These are phyloP conservation scores for Fusarium lyarnte DNA, from an alignment of 2,329 filamentous ascomycete genomes.

Conservation along the genomic window DNA sequence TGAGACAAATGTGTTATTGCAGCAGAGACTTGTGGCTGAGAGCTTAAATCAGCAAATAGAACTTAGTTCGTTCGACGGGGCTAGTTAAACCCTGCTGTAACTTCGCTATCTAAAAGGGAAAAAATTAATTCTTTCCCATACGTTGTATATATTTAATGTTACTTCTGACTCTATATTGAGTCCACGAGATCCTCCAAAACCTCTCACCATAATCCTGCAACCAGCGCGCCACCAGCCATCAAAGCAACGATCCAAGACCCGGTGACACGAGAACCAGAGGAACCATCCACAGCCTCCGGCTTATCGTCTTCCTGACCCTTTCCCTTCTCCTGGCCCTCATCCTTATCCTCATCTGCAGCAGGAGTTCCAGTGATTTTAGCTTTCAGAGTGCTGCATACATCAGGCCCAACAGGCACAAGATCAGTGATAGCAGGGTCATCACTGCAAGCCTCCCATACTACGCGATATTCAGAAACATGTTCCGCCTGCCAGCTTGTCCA, in stretches of 20 bases:
- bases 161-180: not conserved
- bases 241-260: not conserved
- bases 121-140: no score
- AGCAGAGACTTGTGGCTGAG: no score
- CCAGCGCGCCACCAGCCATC: not conserved
- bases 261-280: not conserved
- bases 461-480: not conserved
- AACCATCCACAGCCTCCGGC: not conserved
- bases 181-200: no score
- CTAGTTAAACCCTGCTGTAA: no score
- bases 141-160: not conserved
- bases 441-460: not conserved
- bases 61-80: no score
- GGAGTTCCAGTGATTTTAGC: slow-evolving; percentile 4
- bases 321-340: not conserved
- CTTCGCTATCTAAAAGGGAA: no score
- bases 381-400: slow-evolving; percentile 7
- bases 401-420: not conserved
- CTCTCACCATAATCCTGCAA: not conserved
- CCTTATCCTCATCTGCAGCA: no score
- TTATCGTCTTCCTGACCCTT: not conserved
- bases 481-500: slow-evolving; percentile 6
- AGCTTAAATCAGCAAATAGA: no score
- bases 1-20: no score
- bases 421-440: not conserved